A percentile compares a stretch with the other conserved stretches of the same genome.
Evolutionary conservation across 1,284 basidiomycete genomes (phyloP).

Genomic region (Pterulicium gracile): DNA sequence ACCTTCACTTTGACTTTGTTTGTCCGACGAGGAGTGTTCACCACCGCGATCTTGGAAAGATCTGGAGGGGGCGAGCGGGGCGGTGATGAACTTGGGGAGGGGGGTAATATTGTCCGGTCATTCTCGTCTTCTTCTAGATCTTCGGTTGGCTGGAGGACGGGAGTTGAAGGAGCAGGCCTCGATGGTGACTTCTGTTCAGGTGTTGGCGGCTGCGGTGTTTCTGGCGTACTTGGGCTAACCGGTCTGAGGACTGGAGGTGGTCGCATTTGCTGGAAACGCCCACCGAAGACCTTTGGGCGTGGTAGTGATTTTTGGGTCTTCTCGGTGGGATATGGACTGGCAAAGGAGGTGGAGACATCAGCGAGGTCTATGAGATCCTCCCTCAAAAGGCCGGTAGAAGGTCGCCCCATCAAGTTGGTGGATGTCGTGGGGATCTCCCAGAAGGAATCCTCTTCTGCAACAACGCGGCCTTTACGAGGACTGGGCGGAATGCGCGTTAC

Average conservation of each 20-base stretch:
- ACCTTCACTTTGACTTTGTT: slow-evolving; percentile 25
- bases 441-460: not conserved
- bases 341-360: not conserved
- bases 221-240: too few species aligned
- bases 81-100: too few species aligned
- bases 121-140: slow-evolving; percentile 2
- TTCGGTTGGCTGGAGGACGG: too few species aligned
- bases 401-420: not conserved
- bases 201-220: too few species aligned
- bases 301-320: too few species aligned
- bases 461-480: not conserved
- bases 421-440: not conserved
- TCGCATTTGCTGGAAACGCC: too few species aligned
- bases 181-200: too few species aligned
- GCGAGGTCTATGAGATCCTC: not conserved
- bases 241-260: too few species aligned
- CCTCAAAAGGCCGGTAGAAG: not conserved
- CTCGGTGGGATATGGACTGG: not conserved
- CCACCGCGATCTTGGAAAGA: not conserved
- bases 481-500: too few species aligned
- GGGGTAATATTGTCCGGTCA: too few species aligned
- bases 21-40: not conserved
- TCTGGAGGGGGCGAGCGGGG: not conserved
- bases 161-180: too few species aligned
- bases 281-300: too few species aligned